phyloP scores from a whole-genome alignment of 345 rosid genomes.

The Syzygium oleosum region DNA sequence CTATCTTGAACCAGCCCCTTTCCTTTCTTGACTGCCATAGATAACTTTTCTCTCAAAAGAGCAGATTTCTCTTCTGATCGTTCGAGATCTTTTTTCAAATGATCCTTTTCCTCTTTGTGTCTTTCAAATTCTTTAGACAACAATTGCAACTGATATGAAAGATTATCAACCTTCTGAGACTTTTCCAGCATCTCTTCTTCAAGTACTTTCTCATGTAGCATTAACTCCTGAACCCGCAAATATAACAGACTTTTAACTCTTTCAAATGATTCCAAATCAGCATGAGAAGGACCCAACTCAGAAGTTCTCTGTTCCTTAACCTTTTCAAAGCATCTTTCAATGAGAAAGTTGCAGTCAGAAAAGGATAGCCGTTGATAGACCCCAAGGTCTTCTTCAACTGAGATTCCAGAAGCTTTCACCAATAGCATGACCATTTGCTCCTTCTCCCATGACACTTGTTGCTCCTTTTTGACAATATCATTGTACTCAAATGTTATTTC shows the following conservation, averaged over 20 bases:
- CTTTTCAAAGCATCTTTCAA: slow-evolving; percentile 48
- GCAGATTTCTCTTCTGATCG: slow-evolving; percentile 77
- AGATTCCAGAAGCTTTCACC: slow-evolving; percentile 49
- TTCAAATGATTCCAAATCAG: slow-evolving; percentile 34
- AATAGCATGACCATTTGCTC: slow-evolving; percentile 45
- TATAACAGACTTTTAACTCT: slow-evolving; percentile 62
- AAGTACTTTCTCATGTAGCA: slow-evolving; percentile 46
- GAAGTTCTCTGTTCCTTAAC: slow-evolving; percentile 38
- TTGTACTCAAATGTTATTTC: slow-evolving; percentile 30
- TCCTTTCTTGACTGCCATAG: slow-evolving; percentile 92
- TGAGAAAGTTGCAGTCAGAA: slow-evolving; percentile 30
- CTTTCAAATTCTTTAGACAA: slow-evolving; percentile 38
- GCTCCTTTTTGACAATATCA: slow-evolving; percentile 28
- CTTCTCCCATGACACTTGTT: slow-evolving; percentile 38
- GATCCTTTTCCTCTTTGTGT: slow-evolving; percentile 49
- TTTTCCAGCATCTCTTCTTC: slow-evolving; percentile 49
- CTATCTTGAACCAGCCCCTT: slow-evolving; percentile 87
- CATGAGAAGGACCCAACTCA: slow-evolving; percentile 15
- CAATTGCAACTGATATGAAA: slow-evolving; percentile 32
- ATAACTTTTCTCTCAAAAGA: slow-evolving; percentile 67
- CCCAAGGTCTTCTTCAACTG: slow-evolving; percentile 23
- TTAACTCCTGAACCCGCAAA: slow-evolving; percentile 49
- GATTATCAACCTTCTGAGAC: slow-evolving; percentile 28
- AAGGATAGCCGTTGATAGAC: slow-evolving; percentile 1
- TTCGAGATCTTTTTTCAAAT: slow-evolving; percentile 55